Evolutionary conservation across 1,284 basidiomycete genomes (phyloP).

Genomic region (Trichosporon coremiiforme): DNA sequence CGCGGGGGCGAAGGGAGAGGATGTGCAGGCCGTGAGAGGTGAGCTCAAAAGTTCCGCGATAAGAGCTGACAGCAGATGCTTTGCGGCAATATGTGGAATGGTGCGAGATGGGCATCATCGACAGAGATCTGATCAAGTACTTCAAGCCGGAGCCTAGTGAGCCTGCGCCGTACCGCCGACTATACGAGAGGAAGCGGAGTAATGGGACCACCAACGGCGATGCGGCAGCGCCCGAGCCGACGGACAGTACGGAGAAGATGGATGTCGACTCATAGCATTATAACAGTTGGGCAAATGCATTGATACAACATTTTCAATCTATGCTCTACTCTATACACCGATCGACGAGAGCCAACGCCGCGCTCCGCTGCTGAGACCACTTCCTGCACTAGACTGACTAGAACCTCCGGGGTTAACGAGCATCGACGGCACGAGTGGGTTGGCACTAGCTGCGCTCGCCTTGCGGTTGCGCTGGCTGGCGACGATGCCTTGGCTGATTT

Average conservation of each 20-base stretch:
- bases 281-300: constrained; percentile 18
- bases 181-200: constrained; percentile 15
- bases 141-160: constrained; percentile 4
- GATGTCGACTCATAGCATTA: constrained; percentile 18
- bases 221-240: neutral
- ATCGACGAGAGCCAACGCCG: constrained; percentile 51
- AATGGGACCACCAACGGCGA: neutral
- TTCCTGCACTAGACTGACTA: constrained; percentile 23
- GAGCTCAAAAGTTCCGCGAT: constrained; percentile 13
- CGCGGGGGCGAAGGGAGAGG: constrained; percentile 28
- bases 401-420: constrained; percentile 37
- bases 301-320: constrained; percentile 25
- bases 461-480: constrained; percentile 48
- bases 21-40: constrained; percentile 36
- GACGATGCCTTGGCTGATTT: constrained; percentile 64
- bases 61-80: constrained; percentile 23
- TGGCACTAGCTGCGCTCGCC: constrained; percentile 48
- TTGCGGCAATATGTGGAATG: constrained; percentile 25
- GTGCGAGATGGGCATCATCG: constrained; percentile 29
- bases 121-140: constrained; percentile 19
- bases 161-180: constrained; percentile 15
- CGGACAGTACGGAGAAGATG: constrained; percentile 1
- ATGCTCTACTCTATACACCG: constrained; percentile 40
- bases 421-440: constrained; percentile 49
- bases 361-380: constrained; percentile 39